Percentiles rank a stretch among this genome's conserved stretches.
phyloP scores from a whole-genome alignment of 495 filamentous ascomycete genomes.

The Massariosphaeria phaeospora region DNA sequence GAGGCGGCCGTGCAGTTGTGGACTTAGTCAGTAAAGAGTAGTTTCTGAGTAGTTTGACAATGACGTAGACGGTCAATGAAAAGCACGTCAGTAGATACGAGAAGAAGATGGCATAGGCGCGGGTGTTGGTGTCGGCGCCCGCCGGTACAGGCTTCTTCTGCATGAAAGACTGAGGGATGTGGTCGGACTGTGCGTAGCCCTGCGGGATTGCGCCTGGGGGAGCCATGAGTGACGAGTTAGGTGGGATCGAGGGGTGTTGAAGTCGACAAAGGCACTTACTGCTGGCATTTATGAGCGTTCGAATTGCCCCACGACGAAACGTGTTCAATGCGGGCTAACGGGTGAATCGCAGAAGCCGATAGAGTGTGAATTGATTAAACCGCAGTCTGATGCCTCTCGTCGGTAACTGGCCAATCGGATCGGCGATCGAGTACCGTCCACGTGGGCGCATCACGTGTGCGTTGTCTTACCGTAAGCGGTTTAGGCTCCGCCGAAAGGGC shows the following conservation, averaged over 20 bases:
- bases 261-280: not conserved
- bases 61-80: slow-evolving; percentile 28
- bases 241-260: not conserved
- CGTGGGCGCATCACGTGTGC: slow-evolving; percentile 16
- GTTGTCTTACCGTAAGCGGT: not conserved
- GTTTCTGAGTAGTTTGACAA: slow-evolving; percentile 17
- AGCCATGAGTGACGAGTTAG: slow-evolving; percentile 18
- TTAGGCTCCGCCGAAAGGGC: slow-evolving; percentile 9
- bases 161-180: slow-evolving; percentile 13
- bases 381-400: not conserved
- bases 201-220: slow-evolving; percentile 17
- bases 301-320: slow-evolving; percentile 5
- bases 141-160: slow-evolving; percentile 6
- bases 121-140: slow-evolving; percentile 21
- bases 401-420: not conserved
- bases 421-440: not conserved
- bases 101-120: slow-evolving; percentile 25
- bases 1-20: slow-evolving; percentile 3
- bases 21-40: slow-evolving; percentile 11
- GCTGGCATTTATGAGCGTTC: not conserved
- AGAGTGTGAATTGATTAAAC: slow-evolving; percentile 19
- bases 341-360: slow-evolving; percentile 4
- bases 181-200: slow-evolving; percentile 8
- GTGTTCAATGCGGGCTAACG: slow-evolving; percentile 29
- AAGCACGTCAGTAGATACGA: slow-evolving; percentile 25